phyloP scores from a whole-genome alignment of 2,329 filamentous ascomycete genomes.

The Trichoderma atrobrunneum region DNA sequence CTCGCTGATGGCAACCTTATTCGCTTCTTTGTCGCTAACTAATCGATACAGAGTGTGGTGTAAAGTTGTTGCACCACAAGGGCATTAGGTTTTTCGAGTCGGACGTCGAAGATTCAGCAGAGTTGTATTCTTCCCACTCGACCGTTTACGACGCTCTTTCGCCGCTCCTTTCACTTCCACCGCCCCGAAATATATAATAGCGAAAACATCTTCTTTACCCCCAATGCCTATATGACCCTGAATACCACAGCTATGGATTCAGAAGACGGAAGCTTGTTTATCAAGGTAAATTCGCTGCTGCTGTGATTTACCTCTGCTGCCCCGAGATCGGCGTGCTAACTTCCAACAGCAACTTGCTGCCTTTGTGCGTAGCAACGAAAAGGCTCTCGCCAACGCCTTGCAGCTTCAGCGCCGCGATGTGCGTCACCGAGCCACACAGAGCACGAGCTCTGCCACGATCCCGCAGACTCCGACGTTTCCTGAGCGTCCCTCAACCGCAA shows the following conservation, averaged over 20 bases:
- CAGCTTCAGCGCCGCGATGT: constrained; percentile 73
- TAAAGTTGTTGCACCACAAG: not conserved
- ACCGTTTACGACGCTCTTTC: constrained; percentile 7
- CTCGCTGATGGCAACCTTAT: not conserved
- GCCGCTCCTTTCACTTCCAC: constrained; percentile 7
- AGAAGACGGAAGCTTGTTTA: constrained; percentile 85
- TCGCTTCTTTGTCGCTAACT: constrained; percentile 7
- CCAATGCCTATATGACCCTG: constrained; percentile 17
- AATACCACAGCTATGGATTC: constrained; percentile 61
- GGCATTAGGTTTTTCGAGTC: not conserved
- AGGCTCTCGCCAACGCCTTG: constrained; percentile 91
- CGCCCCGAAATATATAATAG: not conserved
- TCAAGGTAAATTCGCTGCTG: constrained; percentile 61
- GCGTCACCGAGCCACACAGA: constrained; percentile 68
- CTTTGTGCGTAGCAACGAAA: constrained; percentile 96
- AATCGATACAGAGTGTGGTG: constrained; percentile 2
- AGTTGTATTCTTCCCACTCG: not conserved
- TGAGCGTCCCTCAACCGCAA: constrained; percentile 61
- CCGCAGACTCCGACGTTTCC: constrained; percentile 57
- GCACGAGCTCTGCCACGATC: constrained; percentile 56
- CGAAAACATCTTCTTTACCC: not conserved
- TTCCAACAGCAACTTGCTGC: constrained; percentile 79
- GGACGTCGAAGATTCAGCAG: not conserved
- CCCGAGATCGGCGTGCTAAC: constrained; percentile 28
- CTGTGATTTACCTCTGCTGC: not conserved